phyloP scores from a whole-genome alignment of 169 alveolate genomes.

The Pseudocohnilembus persalinus region DNA sequence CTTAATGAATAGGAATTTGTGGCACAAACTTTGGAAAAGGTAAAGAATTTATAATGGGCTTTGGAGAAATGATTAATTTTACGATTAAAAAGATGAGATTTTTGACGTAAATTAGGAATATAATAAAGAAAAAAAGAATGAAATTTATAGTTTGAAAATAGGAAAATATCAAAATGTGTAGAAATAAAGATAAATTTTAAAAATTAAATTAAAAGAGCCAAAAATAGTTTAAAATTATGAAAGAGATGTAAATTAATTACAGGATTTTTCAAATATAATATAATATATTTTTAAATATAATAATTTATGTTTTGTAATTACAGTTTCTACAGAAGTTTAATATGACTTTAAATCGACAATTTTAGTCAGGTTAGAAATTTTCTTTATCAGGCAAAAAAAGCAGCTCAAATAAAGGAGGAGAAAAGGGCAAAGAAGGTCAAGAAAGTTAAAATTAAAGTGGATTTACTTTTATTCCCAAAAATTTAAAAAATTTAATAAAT shows the following conservation, averaged over 20 bases:
- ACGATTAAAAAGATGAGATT: not conserved
- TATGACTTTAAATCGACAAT: not conserved
- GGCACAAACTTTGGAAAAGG: constrained; percentile 20
- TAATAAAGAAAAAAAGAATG: not conserved
- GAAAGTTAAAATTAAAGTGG: not conserved
- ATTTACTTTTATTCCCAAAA: not conserved
- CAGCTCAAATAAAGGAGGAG: too few species aligned
- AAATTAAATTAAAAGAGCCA: constrained; percentile 11
- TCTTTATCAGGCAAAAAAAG: not conserved
- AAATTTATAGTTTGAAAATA: not conserved
- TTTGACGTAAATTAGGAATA: not conserved
- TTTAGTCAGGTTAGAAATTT: constrained; percentile 1
- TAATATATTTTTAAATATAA: not conserved
- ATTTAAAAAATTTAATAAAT: too few species aligned
- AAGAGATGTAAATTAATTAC: not conserved
- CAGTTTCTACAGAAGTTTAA: not conserved
- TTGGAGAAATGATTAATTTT: not conserved
- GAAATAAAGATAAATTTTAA: not conserved
- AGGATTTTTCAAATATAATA: not conserved
- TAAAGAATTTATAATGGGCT: constrained; percentile 14
- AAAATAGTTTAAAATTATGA: not conserved
- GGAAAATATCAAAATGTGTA: constrained; percentile 8
- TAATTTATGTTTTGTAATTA: not conserved
- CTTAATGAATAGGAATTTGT: not conserved
- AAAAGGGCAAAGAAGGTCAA: not conserved